Evolutionary conservation across 1,284 basidiomycete species (phyloP).

Genomic region (Cutaneotrichosporon mucoides): DNA sequence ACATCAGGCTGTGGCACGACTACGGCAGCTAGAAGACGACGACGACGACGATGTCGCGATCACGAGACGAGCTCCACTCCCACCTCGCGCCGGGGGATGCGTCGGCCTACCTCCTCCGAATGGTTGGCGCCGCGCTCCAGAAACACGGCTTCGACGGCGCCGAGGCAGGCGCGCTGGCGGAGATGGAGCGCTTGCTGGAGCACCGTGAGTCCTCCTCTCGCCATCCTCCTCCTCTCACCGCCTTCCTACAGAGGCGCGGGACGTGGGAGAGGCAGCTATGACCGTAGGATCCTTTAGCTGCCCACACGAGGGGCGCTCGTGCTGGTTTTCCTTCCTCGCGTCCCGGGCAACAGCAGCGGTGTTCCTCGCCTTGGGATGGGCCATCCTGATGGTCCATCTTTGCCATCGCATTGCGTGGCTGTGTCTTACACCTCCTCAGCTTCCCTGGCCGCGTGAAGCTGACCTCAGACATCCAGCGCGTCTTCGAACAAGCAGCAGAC

Average conservation of each 20-base stretch:
- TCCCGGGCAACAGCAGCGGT: too few species aligned
- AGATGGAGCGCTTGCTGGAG: slow-evolving; percentile 41
- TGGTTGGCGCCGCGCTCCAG: slow-evolving; percentile 28
- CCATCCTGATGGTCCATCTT: too few species aligned
- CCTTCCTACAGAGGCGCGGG: too few species aligned
- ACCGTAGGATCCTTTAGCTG: background rate
- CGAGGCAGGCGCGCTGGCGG: slow-evolving; percentile 40
- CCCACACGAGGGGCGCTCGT: too few species aligned
- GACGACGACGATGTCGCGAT: background rate
- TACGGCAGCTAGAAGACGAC: too few species aligned
- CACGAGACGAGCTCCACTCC: background rate
- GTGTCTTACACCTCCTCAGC: too few species aligned
- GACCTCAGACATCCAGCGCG: slow-evolving; percentile 36
- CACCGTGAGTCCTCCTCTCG: slow-evolving; percentile 30
- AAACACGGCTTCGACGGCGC: slow-evolving; percentile 38
- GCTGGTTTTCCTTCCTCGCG: too few species aligned
- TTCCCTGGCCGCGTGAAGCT: background rate
- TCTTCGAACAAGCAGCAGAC: slow-evolving; percentile 29
- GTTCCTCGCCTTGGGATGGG: too few species aligned
- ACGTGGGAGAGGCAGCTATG: too few species aligned
- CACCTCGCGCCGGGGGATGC: slow-evolving; percentile 17
- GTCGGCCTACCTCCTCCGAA: slow-evolving; percentile 27
- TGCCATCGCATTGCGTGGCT: too few species aligned
- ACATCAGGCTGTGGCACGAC: too few species aligned
- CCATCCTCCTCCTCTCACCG: too few species aligned